A percentile compares a stretch with the other conserved stretches of the same genome.
Evolutionary conservation across 2,329 filamentous ascomycete genomes (phyloP).

Genomic region (Talaromyces sp.): DNA sequence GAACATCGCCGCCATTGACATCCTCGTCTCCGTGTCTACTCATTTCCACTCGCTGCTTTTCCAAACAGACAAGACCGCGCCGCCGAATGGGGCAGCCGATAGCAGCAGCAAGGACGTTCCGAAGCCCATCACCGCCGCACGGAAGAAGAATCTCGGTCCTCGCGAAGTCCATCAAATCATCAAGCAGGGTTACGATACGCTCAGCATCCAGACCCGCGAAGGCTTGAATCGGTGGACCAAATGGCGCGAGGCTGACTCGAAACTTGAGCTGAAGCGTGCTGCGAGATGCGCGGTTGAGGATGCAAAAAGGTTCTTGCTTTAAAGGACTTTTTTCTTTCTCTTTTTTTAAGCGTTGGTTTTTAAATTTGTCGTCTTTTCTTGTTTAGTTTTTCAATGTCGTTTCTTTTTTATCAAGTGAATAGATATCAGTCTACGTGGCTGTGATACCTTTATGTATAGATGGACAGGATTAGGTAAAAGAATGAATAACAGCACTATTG

Average conservation of each 20-base stretch:
- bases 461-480: not conserved
- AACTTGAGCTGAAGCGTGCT: slow-evolving; percentile 79
- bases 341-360: not conserved
- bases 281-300: slow-evolving; percentile 73
- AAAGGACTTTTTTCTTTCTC: not conserved
- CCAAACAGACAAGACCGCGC: slow-evolving; percentile 32
- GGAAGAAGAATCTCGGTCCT: slow-evolving; percentile 68
- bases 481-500: not conserved
- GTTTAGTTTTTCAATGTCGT: not conserved
- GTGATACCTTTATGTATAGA: not conserved
- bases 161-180: slow-evolving; percentile 85
- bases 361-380: not conserved
- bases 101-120: slow-evolving; percentile 21
- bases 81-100: slow-evolving; percentile 28
- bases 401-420: not conserved
- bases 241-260: slow-evolving; percentile 83
- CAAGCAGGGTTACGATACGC: slow-evolving; percentile 90
- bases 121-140: slow-evolving; percentile 24
- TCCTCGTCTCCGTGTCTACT: slow-evolving; percentile 68
- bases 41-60: slow-evolving; percentile 82
- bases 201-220: slow-evolving; percentile 85
- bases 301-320: slow-evolving; percentile 47
- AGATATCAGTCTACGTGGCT: not conserved
- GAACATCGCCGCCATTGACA: slow-evolving; percentile 68
- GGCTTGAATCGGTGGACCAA: slow-evolving; percentile 79